Percentiles rank a stretch among this genome's conserved stretches.
Evolutionary conservation across 306 rosid genomes (phyloP).

Genomic region (Macrotyloma uniflorum): DNA sequence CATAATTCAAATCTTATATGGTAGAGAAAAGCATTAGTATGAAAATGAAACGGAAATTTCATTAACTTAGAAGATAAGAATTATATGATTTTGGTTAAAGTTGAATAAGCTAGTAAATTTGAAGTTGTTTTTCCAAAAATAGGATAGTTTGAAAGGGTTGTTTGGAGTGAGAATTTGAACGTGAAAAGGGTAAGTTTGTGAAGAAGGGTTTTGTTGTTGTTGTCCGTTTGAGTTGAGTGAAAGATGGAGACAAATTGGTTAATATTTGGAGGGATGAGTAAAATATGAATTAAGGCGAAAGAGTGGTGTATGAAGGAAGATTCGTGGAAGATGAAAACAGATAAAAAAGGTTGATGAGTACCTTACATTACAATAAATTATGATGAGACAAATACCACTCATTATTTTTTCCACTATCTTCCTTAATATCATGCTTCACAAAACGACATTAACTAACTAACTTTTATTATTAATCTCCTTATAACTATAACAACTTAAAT

Average conservation of each 20-base stretch:
- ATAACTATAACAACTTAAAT: background rate
- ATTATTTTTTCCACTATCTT: background rate
- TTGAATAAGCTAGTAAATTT: too few relatives aligned
- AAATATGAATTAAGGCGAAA: background rate
- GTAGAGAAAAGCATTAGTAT: background rate
- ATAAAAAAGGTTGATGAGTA: background rate
- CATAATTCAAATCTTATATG: too few relatives aligned
- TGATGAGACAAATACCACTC: conserved; percentile 21
- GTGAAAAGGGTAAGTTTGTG: background rate
- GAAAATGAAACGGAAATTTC: too few relatives aligned
- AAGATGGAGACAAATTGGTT: background rate
- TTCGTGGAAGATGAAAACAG: conserved; percentile 50
- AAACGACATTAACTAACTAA: conserved; percentile 20
- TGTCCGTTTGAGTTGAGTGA: conserved; percentile 13
- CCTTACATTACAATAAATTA: background rate
- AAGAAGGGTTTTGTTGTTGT: background rate
- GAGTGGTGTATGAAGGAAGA: conserved; percentile 40
- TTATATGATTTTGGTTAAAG: too few relatives aligned
- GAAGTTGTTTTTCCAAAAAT: background rate
- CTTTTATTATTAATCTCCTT: background rate
- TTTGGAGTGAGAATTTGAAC: background rate
- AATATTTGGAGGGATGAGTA: background rate
- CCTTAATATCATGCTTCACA: background rate
- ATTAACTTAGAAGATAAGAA: too few relatives aligned
- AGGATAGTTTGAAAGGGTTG: background rate